A percentile compares a stretch with the other conserved stretches of the same genome.
These are phyloP conservation scores for Heteromeles arbutifolia DNA, from an alignment of 306 rosid genomes.

Conservation along the genomic window DNA sequence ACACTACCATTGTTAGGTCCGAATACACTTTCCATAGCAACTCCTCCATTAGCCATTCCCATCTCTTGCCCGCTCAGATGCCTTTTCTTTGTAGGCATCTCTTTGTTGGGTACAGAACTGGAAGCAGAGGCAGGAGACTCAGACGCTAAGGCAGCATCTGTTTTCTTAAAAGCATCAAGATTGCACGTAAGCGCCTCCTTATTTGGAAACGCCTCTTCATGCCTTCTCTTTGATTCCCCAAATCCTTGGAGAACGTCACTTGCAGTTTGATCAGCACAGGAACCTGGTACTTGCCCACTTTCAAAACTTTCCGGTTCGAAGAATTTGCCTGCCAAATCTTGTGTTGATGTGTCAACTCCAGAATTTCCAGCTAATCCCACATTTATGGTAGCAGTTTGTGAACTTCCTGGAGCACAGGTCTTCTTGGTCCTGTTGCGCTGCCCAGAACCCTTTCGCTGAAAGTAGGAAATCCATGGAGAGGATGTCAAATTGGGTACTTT, in stretches of 20 bases:
- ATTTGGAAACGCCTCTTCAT: slow-evolving; percentile 21
- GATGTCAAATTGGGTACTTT: slow-evolving; percentile 19
- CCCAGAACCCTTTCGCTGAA: slow-evolving; percentile 27
- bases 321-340: slow-evolving; percentile 24
- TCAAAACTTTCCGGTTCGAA: slow-evolving; percentile 21
- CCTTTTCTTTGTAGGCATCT: slow-evolving; percentile 33
- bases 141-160: slow-evolving; percentile 28
- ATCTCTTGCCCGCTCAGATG: slow-evolving; percentile 18
- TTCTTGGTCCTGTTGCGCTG: slow-evolving; percentile 26
- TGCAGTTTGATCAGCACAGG: slow-evolving; percentile 35
- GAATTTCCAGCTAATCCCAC: slow-evolving; percentile 12
- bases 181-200: slow-evolving; percentile 19
- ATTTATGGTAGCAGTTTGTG: slow-evolving; percentile 24
- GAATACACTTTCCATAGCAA: slow-evolving; percentile 17
- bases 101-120: slow-evolving; percentile 30
- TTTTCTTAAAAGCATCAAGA: slow-evolving; percentile 21
- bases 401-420: slow-evolving; percentile 27
- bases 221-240: slow-evolving; percentile 36
- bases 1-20: slow-evolving; percentile 33
- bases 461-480: slow-evolving; percentile 23
- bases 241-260: slow-evolving; percentile 24
- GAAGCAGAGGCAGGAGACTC: slow-evolving; percentile 23
- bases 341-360: slow-evolving; percentile 9
- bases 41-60: slow-evolving; percentile 29
- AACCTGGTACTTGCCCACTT: slow-evolving; percentile 19